A percentile compares a stretch with the other conserved stretches of the same genome.
Evolutionary conservation across 2,329 filamentous ascomycete species (phyloP).

Genomic region (Rachicladosporium sp.): DNA sequence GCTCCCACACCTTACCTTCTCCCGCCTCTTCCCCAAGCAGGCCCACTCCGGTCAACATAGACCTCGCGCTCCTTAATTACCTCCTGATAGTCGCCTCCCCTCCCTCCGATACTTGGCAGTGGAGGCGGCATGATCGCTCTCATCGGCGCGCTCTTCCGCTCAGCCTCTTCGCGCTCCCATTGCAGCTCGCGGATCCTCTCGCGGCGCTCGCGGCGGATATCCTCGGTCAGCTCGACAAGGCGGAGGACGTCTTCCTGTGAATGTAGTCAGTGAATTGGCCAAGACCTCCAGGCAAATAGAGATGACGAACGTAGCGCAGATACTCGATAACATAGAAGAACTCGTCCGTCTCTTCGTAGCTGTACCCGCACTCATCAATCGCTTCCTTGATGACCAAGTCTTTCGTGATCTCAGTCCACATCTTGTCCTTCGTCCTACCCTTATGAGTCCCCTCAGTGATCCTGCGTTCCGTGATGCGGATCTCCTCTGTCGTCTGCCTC

Average conservation of each 20-base stretch:
- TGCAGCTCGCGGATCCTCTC: constrained; percentile 49
- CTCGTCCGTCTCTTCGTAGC: constrained; percentile 77
- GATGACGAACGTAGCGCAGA: constrained; percentile 62
- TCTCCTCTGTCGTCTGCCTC: constrained; percentile 39
- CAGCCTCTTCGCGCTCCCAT: constrained; percentile 46
- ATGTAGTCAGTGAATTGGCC: constrained; percentile 1
- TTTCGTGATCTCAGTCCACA: constrained; percentile 97
- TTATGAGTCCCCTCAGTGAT: constrained; percentile 5
- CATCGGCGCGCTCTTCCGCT: constrained; percentile 20
- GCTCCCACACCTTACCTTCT: too few species aligned
- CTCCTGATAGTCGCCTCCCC: too few species aligned
- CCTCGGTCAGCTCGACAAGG: constrained; percentile 70
- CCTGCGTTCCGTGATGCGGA: constrained; percentile 14
- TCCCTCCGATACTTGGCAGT: too few species aligned
- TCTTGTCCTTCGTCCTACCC: constrained; percentile 30
- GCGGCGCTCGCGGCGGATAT: constrained; percentile 57
- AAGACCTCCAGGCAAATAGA: too few species aligned
- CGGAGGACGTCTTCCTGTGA: constrained; percentile 71
- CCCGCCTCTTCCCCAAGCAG: too few species aligned
- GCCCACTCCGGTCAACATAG: too few species aligned
- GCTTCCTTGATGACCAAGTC: constrained; percentile 79
- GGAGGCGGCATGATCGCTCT: too few species aligned
- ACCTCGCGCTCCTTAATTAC: too few species aligned
- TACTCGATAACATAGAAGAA: constrained; percentile 94
- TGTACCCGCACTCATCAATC: constrained; percentile 71